Base-by-base conservation (phyloP, 495 filamentous ascomycete species). In the Aspergillus diversus region DNA sequence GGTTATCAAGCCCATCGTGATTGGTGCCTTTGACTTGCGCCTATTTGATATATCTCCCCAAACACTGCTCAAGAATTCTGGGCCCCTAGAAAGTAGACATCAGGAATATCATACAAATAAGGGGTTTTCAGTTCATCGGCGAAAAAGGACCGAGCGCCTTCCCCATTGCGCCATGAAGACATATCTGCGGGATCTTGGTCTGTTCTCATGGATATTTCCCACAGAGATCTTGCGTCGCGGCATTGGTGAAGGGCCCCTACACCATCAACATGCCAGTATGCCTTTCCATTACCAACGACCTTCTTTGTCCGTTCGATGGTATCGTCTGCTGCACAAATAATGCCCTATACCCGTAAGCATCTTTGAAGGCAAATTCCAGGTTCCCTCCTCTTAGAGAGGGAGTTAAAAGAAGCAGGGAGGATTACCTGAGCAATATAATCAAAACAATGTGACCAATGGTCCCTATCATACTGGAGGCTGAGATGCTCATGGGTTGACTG, bases 291-390 rank as follows among this genome's bases (percentile, higher is more conserved):
- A 5, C 11, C 34, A 63, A 72, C 27, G 51, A 68, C 50, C 61
- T 74, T 33, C 65, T 69, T 13, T 53, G 76, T 59, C 58, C 67
- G 12, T 67, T 77, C 61, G 65, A 77, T 64, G 6, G 67, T 65
- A 50, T 70, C 67, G 32, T 70, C 67, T 15, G 64, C 67, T 1
- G 61, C 61, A 39, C 67, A 70, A 4, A 70, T 55, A 2, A 69
- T 61, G 0, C 52, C 63, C 66, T 69, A n/a, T 4, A 4, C 11
- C 6, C 11, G 9, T 50, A 4, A 31, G 34, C 32, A 54, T 34
- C 8, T 16, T 50, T 8, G n/a, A 53, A 32, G 34, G 12, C 27
- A 54, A 54, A 27, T 9, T 5, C 4, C 21, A 50, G 17, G 43
- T 27, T 27, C 21, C 21, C 21, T 27, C 21, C 21, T 27, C 21